Conservation (phyloP, 2,329 filamentous ascomycete genomes). For the Nothopassalora personata region DNA sequence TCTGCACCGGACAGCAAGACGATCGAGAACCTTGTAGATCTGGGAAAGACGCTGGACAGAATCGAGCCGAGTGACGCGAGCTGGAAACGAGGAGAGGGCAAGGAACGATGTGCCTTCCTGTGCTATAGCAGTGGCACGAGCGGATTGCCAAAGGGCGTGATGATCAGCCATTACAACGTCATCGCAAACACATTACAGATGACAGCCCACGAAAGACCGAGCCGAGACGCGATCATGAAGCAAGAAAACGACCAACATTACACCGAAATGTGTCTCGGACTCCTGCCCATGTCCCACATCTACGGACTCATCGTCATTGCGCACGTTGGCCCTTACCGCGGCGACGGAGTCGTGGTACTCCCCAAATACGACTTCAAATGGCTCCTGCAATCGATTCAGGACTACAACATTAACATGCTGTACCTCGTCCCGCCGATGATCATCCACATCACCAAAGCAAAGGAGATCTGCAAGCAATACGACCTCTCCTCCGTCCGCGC, state of each 20-base stretch:
- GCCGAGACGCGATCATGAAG: slow-evolving; percentile 32
- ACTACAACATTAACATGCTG: slow-evolving; percentile 62
- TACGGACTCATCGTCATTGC: slow-evolving; percentile 70
- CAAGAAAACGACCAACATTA: slow-evolving; percentile 31
- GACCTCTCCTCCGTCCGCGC: slow-evolving; percentile 63
- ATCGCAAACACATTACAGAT: slow-evolving; percentile 71
- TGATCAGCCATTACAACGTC: slow-evolving; percentile 74
- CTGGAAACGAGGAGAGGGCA: slow-evolving; percentile 61
- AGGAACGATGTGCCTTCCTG: slow-evolving; percentile 65
- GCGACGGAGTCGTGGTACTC: slow-evolving; percentile 67
- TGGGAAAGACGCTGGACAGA: slow-evolving; percentile 52
- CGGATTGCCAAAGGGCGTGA: slow-evolving; percentile 67
- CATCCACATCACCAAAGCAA: slow-evolving; percentile 66
- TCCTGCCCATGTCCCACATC: slow-evolving; percentile 79
- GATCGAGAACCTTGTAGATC: slow-evolving; percentile 59
- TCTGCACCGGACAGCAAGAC: slow-evolving; percentile 55
- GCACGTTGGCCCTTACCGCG: slow-evolving; percentile 61
- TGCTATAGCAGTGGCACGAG: slow-evolving; percentile 79
- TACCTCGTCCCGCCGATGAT: slow-evolving; percentile 77
- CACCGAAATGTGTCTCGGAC: slow-evolving; percentile 55
- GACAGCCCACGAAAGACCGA: slow-evolving; percentile 44
- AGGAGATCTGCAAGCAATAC: slow-evolving; percentile 57
- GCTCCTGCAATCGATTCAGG: slow-evolving; percentile 60
- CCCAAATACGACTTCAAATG: slow-evolving; percentile 69
- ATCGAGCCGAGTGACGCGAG: slow-evolving; percentile 47